Evolutionary conservation across 2,329 filamentous ascomycete species (phyloP).

Genomic region (Ceratocystis huliohia): DNA sequence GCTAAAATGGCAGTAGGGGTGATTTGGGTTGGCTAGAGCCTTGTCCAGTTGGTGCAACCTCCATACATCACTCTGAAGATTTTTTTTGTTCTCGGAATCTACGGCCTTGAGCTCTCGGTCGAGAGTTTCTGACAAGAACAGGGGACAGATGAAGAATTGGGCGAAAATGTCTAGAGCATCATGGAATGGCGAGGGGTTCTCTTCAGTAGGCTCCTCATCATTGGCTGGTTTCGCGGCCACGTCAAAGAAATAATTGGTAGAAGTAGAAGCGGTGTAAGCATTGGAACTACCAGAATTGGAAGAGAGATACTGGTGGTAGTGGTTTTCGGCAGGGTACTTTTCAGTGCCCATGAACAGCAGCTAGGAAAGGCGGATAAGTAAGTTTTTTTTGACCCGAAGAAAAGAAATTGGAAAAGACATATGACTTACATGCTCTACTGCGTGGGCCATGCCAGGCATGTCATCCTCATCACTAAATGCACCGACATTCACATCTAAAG

Average conservation of each 20-base stretch:
- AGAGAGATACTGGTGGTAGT: slow-evolving; percentile 85
- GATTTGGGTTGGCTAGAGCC: slow-evolving; percentile 71
- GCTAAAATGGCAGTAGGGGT: slow-evolving; percentile 84
- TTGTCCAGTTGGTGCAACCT: slow-evolving; percentile 79
- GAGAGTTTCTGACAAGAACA: slow-evolving; percentile 73
- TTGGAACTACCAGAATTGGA: slow-evolving; percentile 86
- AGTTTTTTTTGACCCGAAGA: neutral
- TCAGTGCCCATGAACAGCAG: slow-evolving; percentile 96
- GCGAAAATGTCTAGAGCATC: slow-evolving; percentile 83
- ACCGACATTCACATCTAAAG: slow-evolving; percentile 89
- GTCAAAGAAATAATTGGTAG: slow-evolving; percentile 97
- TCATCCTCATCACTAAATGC: slow-evolving; percentile 85
- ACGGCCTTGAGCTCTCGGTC: slow-evolving; percentile 81
- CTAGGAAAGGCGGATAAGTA: slow-evolving; percentile 27
- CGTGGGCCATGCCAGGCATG: slow-evolving; percentile 91
- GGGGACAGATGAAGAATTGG: slow-evolving; percentile 80
- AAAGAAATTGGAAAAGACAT: neutral
- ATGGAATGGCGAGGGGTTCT: slow-evolving; percentile 50
- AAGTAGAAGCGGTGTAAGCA: slow-evolving; percentile 83
- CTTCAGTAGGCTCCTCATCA: slow-evolving; percentile 41
- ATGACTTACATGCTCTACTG: slow-evolving; percentile 68
- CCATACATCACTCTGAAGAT: slow-evolving; percentile 82
- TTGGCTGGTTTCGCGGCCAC: slow-evolving; percentile 67
- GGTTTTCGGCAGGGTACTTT: slow-evolving; percentile 94
- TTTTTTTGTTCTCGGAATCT: slow-evolving; percentile 96